Percentiles rank a stretch among this genome's conserved stretches.
These are phyloP conservation scores for Tricholoma sp. DNA, from an alignment of 768 basidiomycete genomes.

Conservation along the genomic window DNA sequence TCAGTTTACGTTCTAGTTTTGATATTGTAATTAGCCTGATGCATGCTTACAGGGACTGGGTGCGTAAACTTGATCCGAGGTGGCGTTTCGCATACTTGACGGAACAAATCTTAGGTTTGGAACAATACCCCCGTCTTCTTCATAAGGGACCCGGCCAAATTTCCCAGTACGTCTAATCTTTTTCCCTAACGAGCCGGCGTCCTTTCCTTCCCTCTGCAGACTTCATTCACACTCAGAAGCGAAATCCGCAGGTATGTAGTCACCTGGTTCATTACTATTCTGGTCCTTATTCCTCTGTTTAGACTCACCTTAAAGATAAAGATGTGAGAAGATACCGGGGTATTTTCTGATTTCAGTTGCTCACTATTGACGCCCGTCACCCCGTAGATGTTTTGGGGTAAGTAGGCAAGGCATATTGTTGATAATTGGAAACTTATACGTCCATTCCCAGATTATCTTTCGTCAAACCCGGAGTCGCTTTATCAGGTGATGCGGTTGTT, in stretches of 20 bases:
- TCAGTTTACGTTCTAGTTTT: constrained; percentile 7
- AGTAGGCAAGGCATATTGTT: not conserved
- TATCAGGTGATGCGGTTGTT: constrained; percentile 44
- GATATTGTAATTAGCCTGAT: not conserved
- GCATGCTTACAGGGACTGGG: not conserved
- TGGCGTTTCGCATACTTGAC: not conserved
- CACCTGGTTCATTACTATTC: constrained; percentile 21
- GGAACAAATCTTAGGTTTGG: constrained; percentile 19
- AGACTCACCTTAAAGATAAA: not conserved
- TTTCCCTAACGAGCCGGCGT: not conserved
- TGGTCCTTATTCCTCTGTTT: not conserved
- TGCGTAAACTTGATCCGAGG: not conserved
- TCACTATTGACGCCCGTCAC: not conserved
- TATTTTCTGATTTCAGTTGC: not conserved
- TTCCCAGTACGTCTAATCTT: constrained; percentile 32
- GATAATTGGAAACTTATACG: not conserved
- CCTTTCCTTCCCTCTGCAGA: not conserved
- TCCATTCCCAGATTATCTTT: constrained; percentile 37
- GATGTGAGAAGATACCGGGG: not conserved
- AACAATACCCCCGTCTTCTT: constrained; percentile 44
- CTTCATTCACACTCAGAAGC: constrained; percentile 41
- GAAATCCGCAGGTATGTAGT: constrained; percentile 48
- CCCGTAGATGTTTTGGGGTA: not conserved
- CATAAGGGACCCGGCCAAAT: constrained; percentile 41
- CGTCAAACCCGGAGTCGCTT: constrained; percentile 41